phyloP scores from a whole-genome alignment of 306 rosid genomes.

The Rubus parviflorus region DNA sequence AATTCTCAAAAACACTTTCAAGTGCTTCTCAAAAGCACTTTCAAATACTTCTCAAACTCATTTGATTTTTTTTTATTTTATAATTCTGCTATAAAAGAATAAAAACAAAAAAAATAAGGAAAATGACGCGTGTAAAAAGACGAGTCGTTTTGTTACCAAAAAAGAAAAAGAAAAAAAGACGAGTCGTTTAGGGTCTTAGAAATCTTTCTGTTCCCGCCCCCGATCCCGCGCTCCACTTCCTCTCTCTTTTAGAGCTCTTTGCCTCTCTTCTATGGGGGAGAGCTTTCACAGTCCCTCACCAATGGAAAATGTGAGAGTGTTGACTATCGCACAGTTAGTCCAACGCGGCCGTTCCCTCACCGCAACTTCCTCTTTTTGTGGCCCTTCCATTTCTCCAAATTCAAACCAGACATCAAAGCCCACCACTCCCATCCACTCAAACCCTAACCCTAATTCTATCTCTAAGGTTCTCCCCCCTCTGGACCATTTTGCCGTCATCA shows the following conservation, averaged over 20 bases:
- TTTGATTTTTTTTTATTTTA: too few species aligned
- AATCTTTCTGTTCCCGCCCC: not conserved
- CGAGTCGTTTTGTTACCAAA: too few species aligned
- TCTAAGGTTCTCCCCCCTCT: slow-evolving; percentile 47
- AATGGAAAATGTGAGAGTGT: slow-evolving; percentile 39
- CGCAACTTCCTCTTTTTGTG: slow-evolving; percentile 40
- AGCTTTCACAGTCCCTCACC: not conserved
- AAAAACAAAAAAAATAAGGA: too few species aligned
- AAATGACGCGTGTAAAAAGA: too few species aligned
- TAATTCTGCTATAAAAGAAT: too few species aligned
- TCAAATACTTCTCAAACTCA: too few species aligned
- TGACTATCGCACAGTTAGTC: slow-evolving; percentile 47
- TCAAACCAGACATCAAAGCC: slow-evolving; percentile 17
- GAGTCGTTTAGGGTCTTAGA: too few species aligned
- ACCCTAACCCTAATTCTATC: slow-evolving; percentile 23
- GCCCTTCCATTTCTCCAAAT: slow-evolving; percentile 18
- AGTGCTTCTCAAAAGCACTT: too few species aligned
- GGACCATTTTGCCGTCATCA: slow-evolving; percentile 39
- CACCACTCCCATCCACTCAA: slow-evolving; percentile 2
- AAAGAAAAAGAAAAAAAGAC: too few species aligned
- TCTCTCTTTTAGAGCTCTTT: not conserved
- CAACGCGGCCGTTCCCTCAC: slow-evolving; percentile 47
- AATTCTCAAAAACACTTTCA: too few species aligned
- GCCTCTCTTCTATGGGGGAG: not conserved
- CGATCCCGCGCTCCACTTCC: not conserved